Evolutionary conservation across 2,329 filamentous ascomycete species (phyloP), one percentile per base, ranked within the genome.

Genomic region (Aspergillus flavus): DNA sequence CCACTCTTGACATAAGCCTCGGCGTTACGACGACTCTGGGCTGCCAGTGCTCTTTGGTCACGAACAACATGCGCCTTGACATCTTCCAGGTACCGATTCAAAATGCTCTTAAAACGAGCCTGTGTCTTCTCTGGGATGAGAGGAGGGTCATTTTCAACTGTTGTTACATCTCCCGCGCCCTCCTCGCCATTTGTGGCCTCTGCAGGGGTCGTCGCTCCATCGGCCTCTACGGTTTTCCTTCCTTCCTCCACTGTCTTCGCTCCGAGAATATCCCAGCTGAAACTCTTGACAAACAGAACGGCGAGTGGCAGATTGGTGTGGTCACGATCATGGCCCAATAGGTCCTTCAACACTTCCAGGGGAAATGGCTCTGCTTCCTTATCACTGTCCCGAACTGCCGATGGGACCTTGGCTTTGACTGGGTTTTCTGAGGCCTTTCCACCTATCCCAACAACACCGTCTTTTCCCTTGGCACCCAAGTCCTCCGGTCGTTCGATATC

Each of bases 1-100:
- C 95, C 95, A 43, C 95, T 98, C 74, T 97, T 97, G 71, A 99
- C 94, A 72, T 99, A 99, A 6, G 94, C 95, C 78, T 99, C 95
- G 0, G 95, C 94, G 79, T 99, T 99, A 70, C 94, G 93, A 66
- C 93, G 92, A 59, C 92, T 93, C 79, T 99, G 95, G 30, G 87
- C 88, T 59, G 89, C 87, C 46, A 99, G 89, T 46, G 91, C 90
- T 77, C 96, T 95, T 76, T 99, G 95, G 71, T 98, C 93, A n/a
- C 92, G 90, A 34, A 94, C 78, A 34, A 99, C 85, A 73, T 98
- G 95, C 19, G 86, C 83, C 73, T 96, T 97, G 68, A 98, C 92
- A 74, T 97, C 94, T 61, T 97, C 92, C 68, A 98, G 92, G 72
- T 99, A 99, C 36, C 91, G 89, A 63, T 85, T 90, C 32, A 99